Base-by-base conservation (phyloP, 495 filamentous ascomycete genomes). In the Hyaloscypha bicolor region DNA sequence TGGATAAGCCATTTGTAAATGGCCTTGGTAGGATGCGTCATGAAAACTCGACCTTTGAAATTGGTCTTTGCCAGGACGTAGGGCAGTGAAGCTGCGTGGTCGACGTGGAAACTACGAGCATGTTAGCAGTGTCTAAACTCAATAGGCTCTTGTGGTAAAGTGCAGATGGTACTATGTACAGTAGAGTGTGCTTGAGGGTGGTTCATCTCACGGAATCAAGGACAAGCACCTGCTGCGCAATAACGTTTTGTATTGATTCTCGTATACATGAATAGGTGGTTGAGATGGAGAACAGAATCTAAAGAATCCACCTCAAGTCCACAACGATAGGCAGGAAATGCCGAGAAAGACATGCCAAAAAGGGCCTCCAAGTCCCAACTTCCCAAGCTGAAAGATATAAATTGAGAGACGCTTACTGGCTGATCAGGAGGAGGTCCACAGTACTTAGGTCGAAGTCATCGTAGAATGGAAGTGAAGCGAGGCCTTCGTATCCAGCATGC, bases 1-100 rank as follows among this genome's bases (percentile, higher is more conserved):
- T 97, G 93, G 61, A 98, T 97, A 39, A 99, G 84, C 93, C 94
- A 97, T 82, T 97, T 98, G 84, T 99, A 99, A 78, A 99, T 99
- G 67, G 95, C 95, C 78, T 97, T 97, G 30, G 95, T 99, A 6
- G 95, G 91, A 80, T 98, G 95, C 31, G 95, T 99, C 94, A 97
- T 99, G 80, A 97, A 97, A 65, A 97, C 93, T 32, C 94, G 88
- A 62, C 95, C 95, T 69, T 91, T 89, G 84, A 99, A 99, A 74
- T 96, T 97, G 56, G 95, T 97, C 79, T 99, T 98, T 66, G 94
- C 90, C 75, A 99, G 86, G 64, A 99, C 95, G 77, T 97, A 99
- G 39, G 95, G 95, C 31, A 99, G 84, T 21, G 94, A 95, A 25
- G 94, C 94, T 5, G 95, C 96, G 80, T 99, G 95, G 77, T 99